Evolutionary conservation across 169 alveolate genomes (phyloP).

Genomic region (Fabrea salina): DNA sequence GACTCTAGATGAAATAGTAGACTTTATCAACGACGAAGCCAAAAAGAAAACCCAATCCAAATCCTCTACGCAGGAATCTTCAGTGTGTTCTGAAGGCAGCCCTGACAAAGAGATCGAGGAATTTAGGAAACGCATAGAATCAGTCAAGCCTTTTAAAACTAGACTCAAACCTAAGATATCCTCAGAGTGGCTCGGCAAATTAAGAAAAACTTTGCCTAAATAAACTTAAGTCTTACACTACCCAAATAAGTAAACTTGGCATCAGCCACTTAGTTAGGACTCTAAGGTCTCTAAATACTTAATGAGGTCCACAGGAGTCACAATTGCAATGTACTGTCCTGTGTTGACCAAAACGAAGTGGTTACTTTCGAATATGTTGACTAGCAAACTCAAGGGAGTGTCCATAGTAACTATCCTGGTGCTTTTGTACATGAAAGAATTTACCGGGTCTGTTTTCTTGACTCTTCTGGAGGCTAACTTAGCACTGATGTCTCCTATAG

Average conservation of each 20-base stretch:
- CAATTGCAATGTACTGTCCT: neutral
- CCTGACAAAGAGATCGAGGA: slow-evolving; percentile 10
- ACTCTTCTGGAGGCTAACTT: neutral
- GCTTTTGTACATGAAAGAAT: neutral
- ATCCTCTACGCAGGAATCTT: too few relatives aligned
- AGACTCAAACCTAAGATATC: neutral
- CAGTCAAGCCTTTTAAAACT: neutral
- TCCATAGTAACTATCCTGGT: neutral
- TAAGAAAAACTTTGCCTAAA: too few relatives aligned
- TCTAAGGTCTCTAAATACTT: neutral
- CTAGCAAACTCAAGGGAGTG: neutral
- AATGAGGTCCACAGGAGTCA: neutral
- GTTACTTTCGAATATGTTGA: neutral
- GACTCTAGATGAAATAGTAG: too few relatives aligned
- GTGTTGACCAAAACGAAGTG: neutral
- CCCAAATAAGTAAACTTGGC: too few relatives aligned
- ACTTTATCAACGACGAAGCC: too few relatives aligned
- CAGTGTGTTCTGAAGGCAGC: too few relatives aligned
- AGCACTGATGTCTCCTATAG: neutral
- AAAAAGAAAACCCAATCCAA: too few relatives aligned
- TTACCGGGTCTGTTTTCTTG: neutral
- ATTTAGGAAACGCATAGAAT: neutral
- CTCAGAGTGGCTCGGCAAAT: slow-evolving; percentile 5
- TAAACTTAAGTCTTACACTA: too few relatives aligned
- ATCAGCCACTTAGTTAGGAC: neutral